Percentiles rank a stretch among this genome's conserved stretches.
phyloP scores from a whole-genome alignment of 2,329 filamentous ascomycete genomes.

The Fusarium nygamai region DNA sequence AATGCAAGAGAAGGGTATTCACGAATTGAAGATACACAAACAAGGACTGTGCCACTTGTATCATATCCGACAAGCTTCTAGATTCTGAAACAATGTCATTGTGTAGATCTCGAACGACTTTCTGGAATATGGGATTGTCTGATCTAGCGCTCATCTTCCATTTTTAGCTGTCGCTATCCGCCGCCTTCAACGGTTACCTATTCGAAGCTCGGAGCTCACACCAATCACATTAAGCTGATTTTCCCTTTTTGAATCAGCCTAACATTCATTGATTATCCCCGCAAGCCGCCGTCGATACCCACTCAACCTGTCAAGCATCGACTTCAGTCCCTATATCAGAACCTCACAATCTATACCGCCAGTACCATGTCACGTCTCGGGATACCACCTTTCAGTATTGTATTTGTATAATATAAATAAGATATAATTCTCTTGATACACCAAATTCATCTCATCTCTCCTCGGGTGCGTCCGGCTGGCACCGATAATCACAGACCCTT shows the following conservation, averaged over 20 bases:
- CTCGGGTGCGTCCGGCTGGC: slow-evolving; percentile 42
- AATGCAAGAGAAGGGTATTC: background rate
- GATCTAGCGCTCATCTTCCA: background rate
- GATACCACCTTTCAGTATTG: background rate
- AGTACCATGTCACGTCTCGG: background rate
- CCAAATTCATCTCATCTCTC: background rate
- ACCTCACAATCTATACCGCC: background rate
- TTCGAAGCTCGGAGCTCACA: background rate
- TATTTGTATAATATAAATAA: background rate
- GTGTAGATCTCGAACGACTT: slow-evolving; percentile 25
- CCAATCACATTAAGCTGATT: slow-evolving; percentile 27
- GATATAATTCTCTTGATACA: background rate
- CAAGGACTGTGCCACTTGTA: background rate
- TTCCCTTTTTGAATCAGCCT: background rate
- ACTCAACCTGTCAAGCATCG: slow-evolving; percentile 15
- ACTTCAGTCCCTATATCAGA: background rate
- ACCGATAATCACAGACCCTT: slow-evolving; percentile 37
- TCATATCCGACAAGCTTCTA: background rate
- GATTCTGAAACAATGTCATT: background rate
- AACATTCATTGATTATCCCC: slow-evolving; percentile 13
- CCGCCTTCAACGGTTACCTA: slow-evolving; percentile 2
- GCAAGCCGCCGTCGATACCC: slow-evolving; percentile 13
- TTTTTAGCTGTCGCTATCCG: slow-evolving; percentile 4
- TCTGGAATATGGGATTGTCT: slow-evolving; percentile 15
- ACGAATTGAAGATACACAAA: no score